Percentiles rank a stretch among this genome's conserved stretches.
Evolutionary conservation across 1,284 basidiomycete genomes (phyloP).

Genomic region (Pterulicium gracile): DNA sequence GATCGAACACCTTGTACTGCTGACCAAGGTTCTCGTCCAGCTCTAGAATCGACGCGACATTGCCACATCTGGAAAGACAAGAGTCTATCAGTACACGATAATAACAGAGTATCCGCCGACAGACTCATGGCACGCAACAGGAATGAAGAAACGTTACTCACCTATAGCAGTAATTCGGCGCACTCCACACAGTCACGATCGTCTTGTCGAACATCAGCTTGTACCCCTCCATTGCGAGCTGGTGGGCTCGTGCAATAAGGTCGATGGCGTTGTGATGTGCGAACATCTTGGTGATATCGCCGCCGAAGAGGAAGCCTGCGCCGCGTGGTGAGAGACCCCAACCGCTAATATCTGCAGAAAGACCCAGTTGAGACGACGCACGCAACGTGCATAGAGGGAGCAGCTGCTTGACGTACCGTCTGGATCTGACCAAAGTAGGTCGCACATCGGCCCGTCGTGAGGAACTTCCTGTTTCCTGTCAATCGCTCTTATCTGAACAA

Average conservation of each 20-base stretch:
- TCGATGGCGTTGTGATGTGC: constrained; percentile 89
- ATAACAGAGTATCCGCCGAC: background rate
- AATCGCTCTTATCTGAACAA: constrained; percentile 78
- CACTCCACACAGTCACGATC: constrained; percentile 98
- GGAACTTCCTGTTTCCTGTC: constrained; percentile 98
- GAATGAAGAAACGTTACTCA: constrained; percentile 25
- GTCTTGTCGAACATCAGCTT: constrained; percentile 96
- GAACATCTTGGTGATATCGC: constrained; percentile 85
- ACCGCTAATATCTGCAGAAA: constrained; percentile 70
- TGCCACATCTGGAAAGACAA: constrained; percentile 62
- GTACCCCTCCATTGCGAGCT: constrained; percentile 97
- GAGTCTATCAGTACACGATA: constrained; percentile 7
- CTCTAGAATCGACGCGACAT: constrained; percentile 88
- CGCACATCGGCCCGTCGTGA: constrained; percentile 99
- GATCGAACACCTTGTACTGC: constrained; percentile 85
- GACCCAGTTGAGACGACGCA: constrained; percentile 5
- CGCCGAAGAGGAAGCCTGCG: constrained; percentile 92
- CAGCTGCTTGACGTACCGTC: constrained; percentile 50
- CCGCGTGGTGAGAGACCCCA: constrained; percentile 98
- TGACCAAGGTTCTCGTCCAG: constrained; percentile 85
- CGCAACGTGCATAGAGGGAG: constrained; percentile 5
- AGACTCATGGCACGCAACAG: constrained; percentile 6
- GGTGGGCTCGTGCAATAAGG: constrained; percentile 93
- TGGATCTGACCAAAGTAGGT: constrained; percentile 97
- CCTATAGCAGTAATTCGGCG: constrained; percentile 98